Evolutionary conservation across 169 alveolate genomes (phyloP), one percentile per base, ranked within the genome.

Genomic region (Theileria equi): DNA sequence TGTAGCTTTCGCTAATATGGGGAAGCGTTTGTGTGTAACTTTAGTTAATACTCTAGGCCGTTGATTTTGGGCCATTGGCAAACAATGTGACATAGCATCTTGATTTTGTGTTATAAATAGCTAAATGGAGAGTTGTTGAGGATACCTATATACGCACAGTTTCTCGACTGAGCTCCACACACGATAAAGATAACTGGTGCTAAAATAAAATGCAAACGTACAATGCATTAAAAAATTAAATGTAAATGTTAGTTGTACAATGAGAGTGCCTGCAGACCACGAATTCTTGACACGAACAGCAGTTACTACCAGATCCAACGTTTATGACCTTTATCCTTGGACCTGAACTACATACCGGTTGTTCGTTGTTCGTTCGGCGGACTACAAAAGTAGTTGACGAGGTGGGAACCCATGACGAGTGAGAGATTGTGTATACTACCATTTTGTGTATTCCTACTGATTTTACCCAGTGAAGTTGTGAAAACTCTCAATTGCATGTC

Each of bases 241-340:
- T 11, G 55, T 28, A 60, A 16, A 72, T 72, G 76, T 72, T 60
- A 5, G 77, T 72, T 13, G 49, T 10, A 13, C 77, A 36, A 28
- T 47, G 19, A 58, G 26, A 69, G 8, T 21, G 36, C 3, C 23
- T 47, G 62, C n/a, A 72, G 25, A 72, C 53, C n/a, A 72, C 17
- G 40, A 34, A 61, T 25, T 72, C 69, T 21, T 25, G 17, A 40
- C 82, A 57, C 40, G 29, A 45, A 31, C 77, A 72, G 13, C 2
- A 8, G 19, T 34, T 21, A 26, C 13, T 17, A 16, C 25, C 43
- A 29, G 52, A 34, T 5, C 34, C 62, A 19, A 26, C 36, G 55
- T 61, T 65, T 3, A 66, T 50, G 38, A 72, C 41, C 32, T 47
- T 52, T 16, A 64, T 21, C n/a, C 77, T 62, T 16, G 66, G 77